A percentile compares a stretch with the other conserved stretches of the same genome.
phyloP scores from a whole-genome alignment of 2,329 filamentous ascomycete species.

The Hirsutella thompsonii region DNA sequence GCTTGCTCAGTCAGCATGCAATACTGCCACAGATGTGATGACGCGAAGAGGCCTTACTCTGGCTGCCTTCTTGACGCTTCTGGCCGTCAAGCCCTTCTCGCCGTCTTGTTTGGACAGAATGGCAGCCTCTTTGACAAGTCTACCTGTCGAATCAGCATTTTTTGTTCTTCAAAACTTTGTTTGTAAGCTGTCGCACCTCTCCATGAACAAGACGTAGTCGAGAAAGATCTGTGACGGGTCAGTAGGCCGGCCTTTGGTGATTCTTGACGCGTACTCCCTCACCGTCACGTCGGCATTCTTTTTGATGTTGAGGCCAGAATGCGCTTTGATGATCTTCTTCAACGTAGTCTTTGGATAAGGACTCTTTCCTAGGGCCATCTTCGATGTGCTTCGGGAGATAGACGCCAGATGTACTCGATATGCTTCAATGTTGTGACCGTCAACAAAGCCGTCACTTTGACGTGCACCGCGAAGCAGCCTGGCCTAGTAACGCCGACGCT shows the following conservation, averaged over 20 bases:
- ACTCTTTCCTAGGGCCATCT: conserved; percentile 45
- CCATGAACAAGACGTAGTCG: conserved; percentile 74
- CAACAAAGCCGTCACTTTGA: too few relatives aligned
- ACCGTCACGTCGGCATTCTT: conserved; percentile 82
- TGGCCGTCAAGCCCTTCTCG: conserved; percentile 61
- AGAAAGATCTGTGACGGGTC: conserved; percentile 57
- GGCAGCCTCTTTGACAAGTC: conserved; percentile 65
- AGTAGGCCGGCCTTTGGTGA: conserved; percentile 7
- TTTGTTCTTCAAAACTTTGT: too few relatives aligned
- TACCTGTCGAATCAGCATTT: conserved; percentile 21
- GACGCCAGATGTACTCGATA: neutral
- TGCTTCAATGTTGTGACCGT: neutral
- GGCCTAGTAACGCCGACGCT: too few relatives aligned
- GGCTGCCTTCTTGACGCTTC: conserved; percentile 65
- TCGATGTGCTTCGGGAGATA: neutral
- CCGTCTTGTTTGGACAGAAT: conserved; percentile 64
- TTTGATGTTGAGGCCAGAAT: conserved; percentile 66
- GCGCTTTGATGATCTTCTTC: conserved; percentile 83
- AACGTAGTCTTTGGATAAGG: conserved; percentile 74
- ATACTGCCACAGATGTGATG: conserved; percentile 12
- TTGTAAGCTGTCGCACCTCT: conserved; percentile 29
- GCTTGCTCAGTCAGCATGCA: conserved; percentile 1
- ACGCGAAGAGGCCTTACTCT: conserved; percentile 41
- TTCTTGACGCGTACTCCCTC: conserved; percentile 15
- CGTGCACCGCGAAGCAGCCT: too few relatives aligned